Base-by-base conservation (phyloP, 2,329 filamentous ascomycete genomes). In the Diaporthe sp. region DNA sequence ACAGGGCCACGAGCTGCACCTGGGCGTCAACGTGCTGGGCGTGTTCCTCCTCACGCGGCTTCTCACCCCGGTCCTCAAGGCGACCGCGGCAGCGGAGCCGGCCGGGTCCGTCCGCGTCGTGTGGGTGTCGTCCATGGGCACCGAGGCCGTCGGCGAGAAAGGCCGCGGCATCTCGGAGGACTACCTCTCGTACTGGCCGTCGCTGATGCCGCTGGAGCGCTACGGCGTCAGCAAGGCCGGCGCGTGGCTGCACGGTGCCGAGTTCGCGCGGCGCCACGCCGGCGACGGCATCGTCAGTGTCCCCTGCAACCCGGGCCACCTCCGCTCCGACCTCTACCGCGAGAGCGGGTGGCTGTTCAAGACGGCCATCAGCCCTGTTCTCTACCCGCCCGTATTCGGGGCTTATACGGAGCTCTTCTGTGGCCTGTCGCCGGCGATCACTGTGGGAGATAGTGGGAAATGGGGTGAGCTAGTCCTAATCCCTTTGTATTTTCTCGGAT, bases 361-460 rank as follows among this genome's bases (percentile, higher is more conserved):
- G 34, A 15, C 58, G 7, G 37, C 57, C 2, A 42, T 71, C 28
- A 58, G 28, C 25, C 28, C 31, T 7, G 31, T 79, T 22, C 65
- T 79, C 57, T 68, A 80, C 74, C 75, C 78, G 25, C 12, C 74
- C 47, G 39, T 78, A 73, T 76, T 77, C 42, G 85, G 85, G 20
- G 84, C 83, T 5, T 86, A 84, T 77, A 86, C 84, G 0, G 82
- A 85, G 80, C 77, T 86, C 12, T 86, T 81, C 76, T 81, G 82
- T 34, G 84, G 81, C 9, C 78, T 84, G 57, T 83, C 83, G 4
- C 81, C 82, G 5, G 81, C 84, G 0, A 78, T 85, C 22, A 82
- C 80, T 0, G 34, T 81, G 10, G 80, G 80, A 37, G 78, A 82
- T 39, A 74, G 72, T 22, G 80, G 79, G 7, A 47, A 74, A 17